These are phyloP conservation scores for Gryganskiella cystojenkinii DNA, from an alignment of 192 early-diverging fungal genomes.

Conservation along the genomic window DNA sequence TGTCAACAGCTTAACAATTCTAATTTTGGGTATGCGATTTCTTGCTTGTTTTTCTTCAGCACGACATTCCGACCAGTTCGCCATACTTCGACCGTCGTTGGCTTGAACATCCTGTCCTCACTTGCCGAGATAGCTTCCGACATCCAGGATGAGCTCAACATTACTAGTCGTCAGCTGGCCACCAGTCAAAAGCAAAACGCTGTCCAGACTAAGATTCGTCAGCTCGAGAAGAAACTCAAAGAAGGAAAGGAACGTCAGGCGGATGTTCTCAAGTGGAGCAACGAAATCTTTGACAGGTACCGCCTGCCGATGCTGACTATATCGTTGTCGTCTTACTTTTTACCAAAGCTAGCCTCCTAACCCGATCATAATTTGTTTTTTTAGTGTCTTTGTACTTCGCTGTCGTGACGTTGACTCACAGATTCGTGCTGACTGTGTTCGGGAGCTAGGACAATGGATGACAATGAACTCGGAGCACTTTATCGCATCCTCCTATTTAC, in stretches of 20 bases:
- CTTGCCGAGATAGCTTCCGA: slow-evolving; percentile 77
- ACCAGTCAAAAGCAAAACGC: slow-evolving; percentile 60
- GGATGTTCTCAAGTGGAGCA: slow-evolving; percentile 67
- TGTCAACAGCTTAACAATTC: too few species aligned
- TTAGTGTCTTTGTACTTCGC: slow-evolving; percentile 89
- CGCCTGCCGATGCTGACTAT: too few species aligned
- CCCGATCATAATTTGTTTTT: neutral
- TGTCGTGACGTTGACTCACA: slow-evolving; percentile 88
- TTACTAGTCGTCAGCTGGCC: slow-evolving; percentile 76
- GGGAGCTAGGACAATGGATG: slow-evolving; percentile 86
- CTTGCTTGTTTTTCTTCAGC: slow-evolving; percentile 48
- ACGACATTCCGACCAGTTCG: slow-evolving; percentile 90
- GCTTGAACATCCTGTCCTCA: slow-evolving; percentile 71
- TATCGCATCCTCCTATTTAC: slow-evolving; percentile 77
- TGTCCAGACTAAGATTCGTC: slow-evolving; percentile 29
- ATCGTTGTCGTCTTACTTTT: too few species aligned
- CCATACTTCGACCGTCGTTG: slow-evolving; percentile 83
- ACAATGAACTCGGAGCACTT: slow-evolving; percentile 74
- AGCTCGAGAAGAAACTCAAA: slow-evolving; percentile 55
- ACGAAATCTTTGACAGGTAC: slow-evolving; percentile 83
- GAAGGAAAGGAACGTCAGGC: slow-evolving; percentile 66
- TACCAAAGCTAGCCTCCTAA: too few species aligned
- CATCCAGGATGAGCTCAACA: slow-evolving; percentile 67
- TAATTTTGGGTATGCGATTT: too few species aligned
- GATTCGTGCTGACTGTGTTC: slow-evolving; percentile 88